Percentiles rank a stretch among this genome's conserved stretches.
Evolutionary conservation across 73 alveolate genomes (phyloP).

Genomic region (Effrenium voratum): DNA sequence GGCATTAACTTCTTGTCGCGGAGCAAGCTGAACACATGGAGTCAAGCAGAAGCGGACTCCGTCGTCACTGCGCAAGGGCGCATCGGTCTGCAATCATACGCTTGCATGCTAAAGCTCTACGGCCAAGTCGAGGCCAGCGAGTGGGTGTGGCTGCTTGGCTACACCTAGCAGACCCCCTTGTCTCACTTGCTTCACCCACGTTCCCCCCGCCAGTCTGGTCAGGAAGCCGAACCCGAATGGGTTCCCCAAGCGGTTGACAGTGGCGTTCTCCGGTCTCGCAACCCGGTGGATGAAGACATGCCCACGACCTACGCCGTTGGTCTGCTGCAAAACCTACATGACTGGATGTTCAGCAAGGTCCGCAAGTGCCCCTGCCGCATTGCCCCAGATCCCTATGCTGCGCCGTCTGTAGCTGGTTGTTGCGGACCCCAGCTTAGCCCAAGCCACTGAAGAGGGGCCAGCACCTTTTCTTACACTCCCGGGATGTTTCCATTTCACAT

Average conservation of each 20-base stretch:
- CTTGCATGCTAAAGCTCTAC: not conserved
- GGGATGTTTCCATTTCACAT: not conserved
- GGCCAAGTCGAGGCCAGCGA: constrained; percentile 10
- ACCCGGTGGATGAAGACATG: constrained; percentile 14
- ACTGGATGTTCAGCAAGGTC: not conserved
- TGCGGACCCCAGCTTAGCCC: not conserved
- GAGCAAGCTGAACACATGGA: constrained; percentile 14
- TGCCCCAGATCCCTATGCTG: not conserved
- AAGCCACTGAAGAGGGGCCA: too few species aligned
- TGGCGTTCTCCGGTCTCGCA: constrained; percentile 3
- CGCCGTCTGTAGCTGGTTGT: not conserved
- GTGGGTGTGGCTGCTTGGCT: not conserved
- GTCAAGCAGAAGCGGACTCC: constrained; percentile 18
- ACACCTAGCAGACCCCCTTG: too few species aligned
- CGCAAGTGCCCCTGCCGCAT: not conserved
- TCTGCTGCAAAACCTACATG: not conserved
- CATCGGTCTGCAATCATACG: not conserved
- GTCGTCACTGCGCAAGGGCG: not conserved
- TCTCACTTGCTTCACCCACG: too few species aligned
- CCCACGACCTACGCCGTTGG: not conserved
- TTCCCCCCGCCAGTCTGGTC: not conserved
- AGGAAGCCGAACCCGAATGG: constrained; percentile 1
- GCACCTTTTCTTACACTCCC: not conserved
- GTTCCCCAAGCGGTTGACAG: not conserved
- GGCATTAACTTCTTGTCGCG: not conserved